Evolutionary conservation across 2,329 filamentous ascomycete genomes (phyloP).

Genomic region (Hymenoscyphus linearis): DNA sequence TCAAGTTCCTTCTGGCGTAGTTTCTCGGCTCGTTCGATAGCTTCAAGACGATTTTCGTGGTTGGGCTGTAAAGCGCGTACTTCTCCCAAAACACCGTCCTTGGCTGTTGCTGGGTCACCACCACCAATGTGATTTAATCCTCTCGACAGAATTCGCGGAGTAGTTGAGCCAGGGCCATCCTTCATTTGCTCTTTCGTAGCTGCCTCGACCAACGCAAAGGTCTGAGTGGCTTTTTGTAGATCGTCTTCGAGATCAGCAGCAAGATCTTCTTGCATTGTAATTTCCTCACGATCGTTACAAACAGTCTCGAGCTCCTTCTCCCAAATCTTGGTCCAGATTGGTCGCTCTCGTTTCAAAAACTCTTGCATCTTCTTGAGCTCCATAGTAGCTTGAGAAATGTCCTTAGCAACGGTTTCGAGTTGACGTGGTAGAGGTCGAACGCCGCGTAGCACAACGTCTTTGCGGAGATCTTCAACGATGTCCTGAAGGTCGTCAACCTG

Average conservation of each 20-base stretch:
- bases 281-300: constrained; percentile 88
- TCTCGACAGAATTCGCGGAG: constrained; percentile 48
- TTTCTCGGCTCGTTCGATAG: constrained; percentile 95
- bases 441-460: constrained; percentile 90
- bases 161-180: constrained; percentile 49
- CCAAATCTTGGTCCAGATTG: constrained; percentile 98
- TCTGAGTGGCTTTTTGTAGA: constrained; percentile 88
- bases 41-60: constrained; percentile 86
- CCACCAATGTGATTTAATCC: constrained; percentile 48
- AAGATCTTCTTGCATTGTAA: constrained; percentile 94
- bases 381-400: constrained; percentile 73
- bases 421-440: constrained; percentile 87
- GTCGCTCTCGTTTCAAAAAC: constrained; percentile 85
- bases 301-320: constrained; percentile 95
- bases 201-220: constrained; percentile 91
- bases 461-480: constrained; percentile 89
- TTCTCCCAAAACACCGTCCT: constrained; percentile 87
- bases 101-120: constrained; percentile 72
- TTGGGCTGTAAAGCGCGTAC: constrained; percentile 91
- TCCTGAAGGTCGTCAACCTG: constrained; percentile 98
- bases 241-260: constrained; percentile 90
- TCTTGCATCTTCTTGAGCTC: constrained; percentile 94
- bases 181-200: constrained; percentile 98
- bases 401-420: constrained; percentile 82
- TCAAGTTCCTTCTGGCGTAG: constrained; percentile 83